phyloP scores from a whole-genome alignment of 352 stramenopile species.

The Phytophthora ohioensis region DNA sequence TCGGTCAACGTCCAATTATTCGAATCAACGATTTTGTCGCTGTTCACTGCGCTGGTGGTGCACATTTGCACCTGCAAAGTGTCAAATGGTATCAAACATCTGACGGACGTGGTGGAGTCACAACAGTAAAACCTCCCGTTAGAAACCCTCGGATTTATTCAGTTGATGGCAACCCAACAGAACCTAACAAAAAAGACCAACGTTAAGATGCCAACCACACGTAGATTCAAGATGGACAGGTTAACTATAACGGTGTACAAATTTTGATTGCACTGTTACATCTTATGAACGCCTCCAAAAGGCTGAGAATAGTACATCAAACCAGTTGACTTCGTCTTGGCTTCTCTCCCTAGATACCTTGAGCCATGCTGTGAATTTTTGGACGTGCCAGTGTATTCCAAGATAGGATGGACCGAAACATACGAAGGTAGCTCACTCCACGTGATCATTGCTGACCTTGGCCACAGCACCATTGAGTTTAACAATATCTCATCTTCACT shows the following conservation, averaged over 20 bases:
- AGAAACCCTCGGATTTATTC: constrained; percentile 5
- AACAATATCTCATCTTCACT: no score
- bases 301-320: no score
- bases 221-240: no score
- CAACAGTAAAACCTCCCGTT: constrained; percentile 1
- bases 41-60: constrained; percentile 26
- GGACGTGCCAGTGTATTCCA: no score
- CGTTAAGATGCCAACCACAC: neutral
- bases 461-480: neutral
- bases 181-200: neutral
- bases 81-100: constrained; percentile 29
- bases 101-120: constrained; percentile 23
- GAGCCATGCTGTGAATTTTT: no score
- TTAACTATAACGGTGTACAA: no score
- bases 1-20: neutral
- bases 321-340: no score
- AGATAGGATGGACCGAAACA: no score
- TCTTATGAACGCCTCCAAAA: no score
- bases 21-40: constrained; percentile 39
- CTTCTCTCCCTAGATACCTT: no score
- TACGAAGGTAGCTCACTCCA: constrained; percentile 5
- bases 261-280: no score
- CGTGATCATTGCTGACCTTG: neutral
- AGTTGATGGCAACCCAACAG: neutral
- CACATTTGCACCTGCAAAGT: constrained; percentile 22